phyloP scores from a whole-genome alignment of 2,329 filamentous ascomycete species.

The Beauveria sp. region DNA sequence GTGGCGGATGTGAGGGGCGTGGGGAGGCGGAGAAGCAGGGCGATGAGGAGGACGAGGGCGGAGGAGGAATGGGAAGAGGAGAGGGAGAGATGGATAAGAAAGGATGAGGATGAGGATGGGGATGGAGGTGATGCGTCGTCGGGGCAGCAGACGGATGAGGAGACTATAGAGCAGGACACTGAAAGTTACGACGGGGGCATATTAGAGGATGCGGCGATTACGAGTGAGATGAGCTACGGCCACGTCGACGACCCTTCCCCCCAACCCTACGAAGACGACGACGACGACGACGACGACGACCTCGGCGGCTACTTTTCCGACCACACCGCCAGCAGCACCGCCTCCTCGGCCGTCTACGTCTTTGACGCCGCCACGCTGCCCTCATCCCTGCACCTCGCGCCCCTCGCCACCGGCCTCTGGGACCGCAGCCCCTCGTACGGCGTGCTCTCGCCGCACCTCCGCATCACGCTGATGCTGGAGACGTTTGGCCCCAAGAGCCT shows the following conservation, averaged over 20 bases:
- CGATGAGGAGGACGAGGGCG: background rate
- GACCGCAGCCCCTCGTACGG: background rate
- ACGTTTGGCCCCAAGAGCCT: conserved; percentile 9
- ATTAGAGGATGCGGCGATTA: background rate
- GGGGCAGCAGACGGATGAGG: background rate
- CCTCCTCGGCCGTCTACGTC: background rate
- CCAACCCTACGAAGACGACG: background rate
- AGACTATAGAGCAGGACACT: background rate
- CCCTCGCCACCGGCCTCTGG: background rate
- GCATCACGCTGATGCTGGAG: conserved; percentile 6
- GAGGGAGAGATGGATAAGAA: background rate
- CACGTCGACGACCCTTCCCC: background rate
- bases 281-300: background rate
- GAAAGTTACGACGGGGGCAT: background rate
- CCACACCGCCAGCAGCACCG: background rate
- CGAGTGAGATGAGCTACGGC: background rate
- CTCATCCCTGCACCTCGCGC: background rate
- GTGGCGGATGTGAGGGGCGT: background rate
- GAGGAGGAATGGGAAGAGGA: background rate
- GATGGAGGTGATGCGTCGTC: background rate
- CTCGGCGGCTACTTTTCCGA: conserved; percentile 8
- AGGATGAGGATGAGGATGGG: background rate
- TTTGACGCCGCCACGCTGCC: conserved; percentile 2
- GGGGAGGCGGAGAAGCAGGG: background rate
- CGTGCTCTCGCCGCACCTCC: conserved; percentile 1